Evolutionary conservation across 1,284 basidiomycete genomes (phyloP).

Genomic region (Cutaneotrichosporon sp.): DNA sequence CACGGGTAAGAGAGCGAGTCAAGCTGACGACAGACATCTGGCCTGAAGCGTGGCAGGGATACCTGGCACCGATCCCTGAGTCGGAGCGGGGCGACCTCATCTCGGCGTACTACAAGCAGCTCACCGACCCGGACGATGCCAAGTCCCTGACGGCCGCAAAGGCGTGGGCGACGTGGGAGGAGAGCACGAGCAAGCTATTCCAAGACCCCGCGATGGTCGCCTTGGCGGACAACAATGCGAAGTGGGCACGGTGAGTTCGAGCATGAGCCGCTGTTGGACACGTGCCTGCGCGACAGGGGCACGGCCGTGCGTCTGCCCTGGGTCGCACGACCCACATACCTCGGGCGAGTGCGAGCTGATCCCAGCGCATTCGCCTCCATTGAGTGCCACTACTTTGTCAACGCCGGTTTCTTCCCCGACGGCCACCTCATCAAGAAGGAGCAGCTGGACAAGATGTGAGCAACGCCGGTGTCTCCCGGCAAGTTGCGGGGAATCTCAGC

Average conservation of each 20-base stretch:
- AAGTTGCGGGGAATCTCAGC: background rate
- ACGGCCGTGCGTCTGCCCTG: too few relatives aligned
- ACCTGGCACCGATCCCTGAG: slow-evolving; percentile 72
- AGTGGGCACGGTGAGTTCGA: slow-evolving; percentile 64
- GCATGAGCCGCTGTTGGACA: too few relatives aligned
- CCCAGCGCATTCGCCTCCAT: slow-evolving; percentile 77
- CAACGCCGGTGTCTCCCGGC: background rate
- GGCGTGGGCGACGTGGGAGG: slow-evolving; percentile 78
- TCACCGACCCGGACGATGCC: slow-evolving; percentile 67
- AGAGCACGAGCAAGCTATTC: slow-evolving; percentile 69
- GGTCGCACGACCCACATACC: background rate
- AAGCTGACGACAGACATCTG: slow-evolving; percentile 54
- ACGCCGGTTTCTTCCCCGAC: slow-evolving; percentile 80
- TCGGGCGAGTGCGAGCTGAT: slow-evolving; percentile 8
- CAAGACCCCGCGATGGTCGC: slow-evolving; percentile 66
- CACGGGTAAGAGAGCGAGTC: background rate
- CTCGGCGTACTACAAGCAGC: slow-evolving; percentile 66
- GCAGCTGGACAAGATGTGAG: slow-evolving; percentile 84
- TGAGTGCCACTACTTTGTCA: slow-evolving; percentile 88
- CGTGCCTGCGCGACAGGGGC: too few relatives aligned
- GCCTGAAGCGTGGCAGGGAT: slow-evolving; percentile 86
- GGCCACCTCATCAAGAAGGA: slow-evolving; percentile 79
- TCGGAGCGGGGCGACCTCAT: slow-evolving; percentile 73
- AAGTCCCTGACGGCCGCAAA: slow-evolving; percentile 62
- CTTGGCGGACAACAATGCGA: slow-evolving; percentile 62